Percentiles rank a stretch among this genome's conserved stretches.
Evolutionary conservation across 345 rosid species (phyloP).

Genomic region (Boechera divaricarpa): DNA sequence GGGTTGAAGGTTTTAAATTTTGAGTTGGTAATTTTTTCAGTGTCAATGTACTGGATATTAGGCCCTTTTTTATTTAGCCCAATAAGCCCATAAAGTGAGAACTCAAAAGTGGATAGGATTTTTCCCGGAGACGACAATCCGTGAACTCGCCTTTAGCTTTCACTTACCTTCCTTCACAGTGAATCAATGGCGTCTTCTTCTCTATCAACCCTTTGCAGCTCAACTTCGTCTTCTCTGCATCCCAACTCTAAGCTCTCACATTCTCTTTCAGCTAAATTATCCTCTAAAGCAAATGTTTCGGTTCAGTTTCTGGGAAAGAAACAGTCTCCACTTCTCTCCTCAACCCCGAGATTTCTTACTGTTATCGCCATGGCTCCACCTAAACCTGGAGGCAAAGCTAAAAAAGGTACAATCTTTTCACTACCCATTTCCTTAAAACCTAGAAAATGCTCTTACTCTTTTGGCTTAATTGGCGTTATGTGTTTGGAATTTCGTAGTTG

Average conservation of each 20-base stretch:
- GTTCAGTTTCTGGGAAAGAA: conserved; percentile 54
- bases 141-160: conserved; percentile 6
- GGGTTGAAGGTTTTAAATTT: too few species aligned
- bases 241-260: conserved; percentile 48
- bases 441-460: neutral
- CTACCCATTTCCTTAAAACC: conserved; percentile 21
- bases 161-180: neutral
- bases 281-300: conserved; percentile 57
- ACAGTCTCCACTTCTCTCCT: conserved; percentile 55
- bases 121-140: conserved; percentile 32
- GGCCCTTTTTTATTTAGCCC: neutral
- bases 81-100: conserved; percentile 23
- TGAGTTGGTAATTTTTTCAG: too few species aligned
- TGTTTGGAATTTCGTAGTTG: conserved; percentile 49
- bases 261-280: conserved; percentile 52
- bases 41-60: neutral
- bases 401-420: conserved; percentile 60
- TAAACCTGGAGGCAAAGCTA: conserved; percentile 81
- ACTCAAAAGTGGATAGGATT: conserved; percentile 45
- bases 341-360: conserved; percentile 65
- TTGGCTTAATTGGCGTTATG: neutral
- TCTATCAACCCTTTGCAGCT: conserved; percentile 44
- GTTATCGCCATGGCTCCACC: conserved; percentile 98
- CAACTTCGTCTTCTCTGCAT: conserved; percentile 37
- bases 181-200: conserved; percentile 65